A percentile compares a stretch with the other conserved stretches of the same genome.
Evolutionary conservation across 106 monocot species (phyloP).

Genomic region (Allium cepa): DNA sequence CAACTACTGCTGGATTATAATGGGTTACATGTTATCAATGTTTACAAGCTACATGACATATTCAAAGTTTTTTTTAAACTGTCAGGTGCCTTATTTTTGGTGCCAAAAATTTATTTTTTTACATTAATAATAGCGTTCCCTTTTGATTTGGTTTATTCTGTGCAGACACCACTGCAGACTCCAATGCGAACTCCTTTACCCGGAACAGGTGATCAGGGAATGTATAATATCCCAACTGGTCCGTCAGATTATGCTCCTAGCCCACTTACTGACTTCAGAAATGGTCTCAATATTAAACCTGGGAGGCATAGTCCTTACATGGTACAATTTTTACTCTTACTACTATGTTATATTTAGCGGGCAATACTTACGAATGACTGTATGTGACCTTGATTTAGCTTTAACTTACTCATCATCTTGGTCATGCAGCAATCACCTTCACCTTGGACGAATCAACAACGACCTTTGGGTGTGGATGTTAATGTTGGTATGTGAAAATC

Average conservation of each 20-base stretch:
- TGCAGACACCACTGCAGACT: conserved; percentile 86
- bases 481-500: conserved; percentile 81
- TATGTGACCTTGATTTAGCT: background rate
- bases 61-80: no score
- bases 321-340: conserved; percentile 22
- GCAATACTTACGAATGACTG: background rate
- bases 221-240: conserved; percentile 82
- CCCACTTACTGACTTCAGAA: conserved; percentile 44
- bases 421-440: conserved; percentile 78
- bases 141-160: background rate
- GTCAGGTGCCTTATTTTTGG: background rate
- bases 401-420: background rate
- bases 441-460: conserved; percentile 69
- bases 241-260: conserved; percentile 63
- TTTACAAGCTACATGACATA: no score
- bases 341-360: background rate
- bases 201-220: conserved; percentile 41
- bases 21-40: no score
- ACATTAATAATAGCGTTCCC: background rate
- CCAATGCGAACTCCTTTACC: conserved; percentile 84
- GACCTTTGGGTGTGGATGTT: conserved; percentile 96
- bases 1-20: no score
- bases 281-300: conserved; percentile 48
- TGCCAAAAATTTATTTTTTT: conserved; percentile 23
- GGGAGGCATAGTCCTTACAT: conserved; percentile 77